Evolutionary conservation across 2,329 filamentous ascomycete species (phyloP).

Genomic region (Ophiostoma sp.): DNA sequence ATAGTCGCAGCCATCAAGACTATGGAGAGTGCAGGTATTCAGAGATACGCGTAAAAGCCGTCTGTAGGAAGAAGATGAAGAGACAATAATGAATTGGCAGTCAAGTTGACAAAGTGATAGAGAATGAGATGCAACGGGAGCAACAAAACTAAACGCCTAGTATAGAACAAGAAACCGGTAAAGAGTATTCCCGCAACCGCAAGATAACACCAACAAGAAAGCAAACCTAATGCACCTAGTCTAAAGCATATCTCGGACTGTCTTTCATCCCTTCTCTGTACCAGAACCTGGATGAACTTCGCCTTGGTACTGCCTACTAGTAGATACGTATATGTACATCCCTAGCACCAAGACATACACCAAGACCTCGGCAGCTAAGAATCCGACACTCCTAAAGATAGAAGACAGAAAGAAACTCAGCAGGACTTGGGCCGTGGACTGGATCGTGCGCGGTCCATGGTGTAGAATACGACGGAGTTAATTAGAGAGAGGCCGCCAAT

Average conservation of each 20-base stretch:
- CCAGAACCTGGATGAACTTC: too few species aligned
- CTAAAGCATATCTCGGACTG: too few species aligned
- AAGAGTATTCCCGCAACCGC: too few species aligned
- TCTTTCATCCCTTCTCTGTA: too few species aligned
- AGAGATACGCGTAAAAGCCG: neutral
- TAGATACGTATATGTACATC: too few species aligned
- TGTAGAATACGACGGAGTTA: slow-evolving; percentile 15
- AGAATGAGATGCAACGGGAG: neutral
- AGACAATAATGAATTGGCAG: neutral
- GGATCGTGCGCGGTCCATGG: slow-evolving; percentile 13
- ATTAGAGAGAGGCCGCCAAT: slow-evolving; percentile 15
- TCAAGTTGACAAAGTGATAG: neutral
- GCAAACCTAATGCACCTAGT: too few species aligned
- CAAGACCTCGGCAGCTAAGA: slow-evolving; percentile 1
- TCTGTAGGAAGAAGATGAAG: neutral
- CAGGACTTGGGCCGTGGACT: neutral
- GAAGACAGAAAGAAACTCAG: neutral
- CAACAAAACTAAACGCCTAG: too few species aligned
- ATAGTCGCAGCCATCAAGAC: too few species aligned
- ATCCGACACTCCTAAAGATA: neutral
- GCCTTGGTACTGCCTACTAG: too few species aligned
- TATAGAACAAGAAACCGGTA: too few species aligned
- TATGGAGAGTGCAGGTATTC: neutral
- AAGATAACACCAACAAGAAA: too few species aligned
- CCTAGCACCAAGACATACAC: neutral